Evolutionary conservation across 352 stramenopile species (phyloP).

Genomic region (Phytopythium sindhum): DNA sequence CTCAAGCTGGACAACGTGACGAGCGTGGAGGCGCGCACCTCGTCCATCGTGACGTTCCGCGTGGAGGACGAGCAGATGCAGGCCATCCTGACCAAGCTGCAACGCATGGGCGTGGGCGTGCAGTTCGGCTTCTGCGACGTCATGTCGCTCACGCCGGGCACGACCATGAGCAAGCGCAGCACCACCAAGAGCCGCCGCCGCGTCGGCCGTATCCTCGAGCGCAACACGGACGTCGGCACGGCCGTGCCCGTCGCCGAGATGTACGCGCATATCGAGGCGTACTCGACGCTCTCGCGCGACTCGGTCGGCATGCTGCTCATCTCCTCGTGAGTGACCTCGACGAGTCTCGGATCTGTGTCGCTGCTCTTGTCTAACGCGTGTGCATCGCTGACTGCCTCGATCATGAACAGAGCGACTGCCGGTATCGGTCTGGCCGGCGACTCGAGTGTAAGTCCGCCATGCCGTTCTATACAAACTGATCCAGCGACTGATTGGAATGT

Average conservation of each 20-base stretch:
- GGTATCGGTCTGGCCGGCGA: conserved; percentile 78
- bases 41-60: conserved; percentile 84
- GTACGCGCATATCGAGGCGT: conserved; percentile 82
- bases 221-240: conserved; percentile 77
- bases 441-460: conserved; percentile 36
- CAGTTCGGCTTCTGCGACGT: conserved; percentile 87
- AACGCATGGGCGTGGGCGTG: conserved; percentile 77
- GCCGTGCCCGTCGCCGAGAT: conserved; percentile 85
- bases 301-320: conserved; percentile 86
- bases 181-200: conserved; percentile 45
- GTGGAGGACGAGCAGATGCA: conserved; percentile 86
- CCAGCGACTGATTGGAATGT: background rate
- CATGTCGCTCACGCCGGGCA: conserved; percentile 85
- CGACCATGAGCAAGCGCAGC: conserved; percentile 62
- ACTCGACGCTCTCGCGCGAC: conserved; percentile 76
- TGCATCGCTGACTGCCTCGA: conserved; percentile 2
- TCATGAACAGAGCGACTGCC: conserved; percentile 52
- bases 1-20: conserved; percentile 83
- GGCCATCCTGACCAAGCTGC: conserved; percentile 74
- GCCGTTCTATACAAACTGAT: background rate
- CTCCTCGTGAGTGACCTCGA: conserved; percentile 53
- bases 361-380: background rate
- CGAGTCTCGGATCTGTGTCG: background rate
- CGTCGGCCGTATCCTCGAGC: conserved; percentile 66
- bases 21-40: conserved; percentile 80